Percentiles rank a stretch among this genome's conserved stretches.
Evolutionary conservation across 306 rosid species (phyloP).

Genomic region (Dicorynia guianensis): DNA sequence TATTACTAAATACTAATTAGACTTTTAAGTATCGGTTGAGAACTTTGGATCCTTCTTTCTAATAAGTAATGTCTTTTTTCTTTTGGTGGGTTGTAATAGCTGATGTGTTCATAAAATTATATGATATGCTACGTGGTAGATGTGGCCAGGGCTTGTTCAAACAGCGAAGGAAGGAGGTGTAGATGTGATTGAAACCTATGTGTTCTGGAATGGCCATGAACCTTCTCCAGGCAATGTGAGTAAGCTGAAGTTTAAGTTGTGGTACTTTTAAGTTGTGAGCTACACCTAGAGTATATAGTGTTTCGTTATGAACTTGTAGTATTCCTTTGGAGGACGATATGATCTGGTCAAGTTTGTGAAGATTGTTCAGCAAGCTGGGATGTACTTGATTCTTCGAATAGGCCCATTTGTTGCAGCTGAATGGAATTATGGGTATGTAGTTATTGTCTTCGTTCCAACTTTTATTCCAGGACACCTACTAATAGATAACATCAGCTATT

Average conservation of each 20-base stretch:
- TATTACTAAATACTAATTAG: not conserved
- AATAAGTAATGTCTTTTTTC: not conserved
- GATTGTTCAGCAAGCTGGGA: conserved; percentile 52
- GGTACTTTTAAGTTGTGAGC: not conserved
- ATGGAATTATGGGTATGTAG: conserved; percentile 56
- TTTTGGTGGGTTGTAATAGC: not conserved
- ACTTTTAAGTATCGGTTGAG: not conserved
- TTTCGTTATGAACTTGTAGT: conserved; percentile 37
- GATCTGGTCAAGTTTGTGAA: conserved; percentile 58
- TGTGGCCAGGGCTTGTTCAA: conserved; percentile 92
- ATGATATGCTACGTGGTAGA: conserved; percentile 54
- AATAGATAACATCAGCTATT: conserved; percentile 6
- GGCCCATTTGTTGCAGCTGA: conserved; percentile 64
- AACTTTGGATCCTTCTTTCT: conserved; percentile 30
- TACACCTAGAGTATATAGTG: conserved; percentile 9
- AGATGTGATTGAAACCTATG: not conserved
- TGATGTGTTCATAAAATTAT: conserved; percentile 27
- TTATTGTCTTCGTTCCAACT: not conserved
- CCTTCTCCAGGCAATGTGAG: conserved; percentile 7
- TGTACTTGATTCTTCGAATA: conserved; percentile 58
- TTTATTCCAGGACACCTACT: not conserved
- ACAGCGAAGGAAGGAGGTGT: conserved; percentile 88
- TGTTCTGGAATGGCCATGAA: too few species aligned
- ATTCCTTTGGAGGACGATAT: conserved; percentile 60
- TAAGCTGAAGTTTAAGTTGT: conserved; percentile 21